These are phyloP conservation scores for Ceratocystis ficicola DNA, from an alignment of 2,329 filamentous ascomycete species.

Conservation along the genomic window DNA sequence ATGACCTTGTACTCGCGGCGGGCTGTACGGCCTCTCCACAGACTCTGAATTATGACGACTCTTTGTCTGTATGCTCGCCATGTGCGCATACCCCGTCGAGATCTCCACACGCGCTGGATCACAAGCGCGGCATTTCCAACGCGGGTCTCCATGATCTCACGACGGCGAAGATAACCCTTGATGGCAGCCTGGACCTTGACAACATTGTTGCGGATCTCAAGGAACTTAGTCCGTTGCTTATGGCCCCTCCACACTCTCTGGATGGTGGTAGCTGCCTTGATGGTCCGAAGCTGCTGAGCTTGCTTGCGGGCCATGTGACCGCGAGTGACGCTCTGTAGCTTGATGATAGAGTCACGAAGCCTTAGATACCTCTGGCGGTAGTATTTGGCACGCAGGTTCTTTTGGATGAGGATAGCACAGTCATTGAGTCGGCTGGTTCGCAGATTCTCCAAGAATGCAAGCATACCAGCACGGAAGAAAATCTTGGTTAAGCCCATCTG, in stretches of 20 bases:
- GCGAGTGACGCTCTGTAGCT: constrained; percentile 65
- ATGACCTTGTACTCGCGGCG: constrained; percentile 77
- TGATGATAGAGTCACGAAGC: constrained; percentile 67
- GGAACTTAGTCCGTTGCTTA: constrained; percentile 73
- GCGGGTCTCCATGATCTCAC: constrained; percentile 85
- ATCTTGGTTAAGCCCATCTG: constrained; percentile 97
- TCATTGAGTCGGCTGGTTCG: constrained; percentile 82
- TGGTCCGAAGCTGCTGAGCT: constrained; percentile 67
- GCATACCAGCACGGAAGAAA: constrained; percentile 98
- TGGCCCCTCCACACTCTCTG: constrained; percentile 90
- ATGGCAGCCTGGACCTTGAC: constrained; percentile 79
- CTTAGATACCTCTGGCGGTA: constrained; percentile 86
- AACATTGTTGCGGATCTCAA: constrained; percentile 67
- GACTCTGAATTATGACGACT: constrained; percentile 75
- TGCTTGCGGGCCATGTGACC: constrained; percentile 65
- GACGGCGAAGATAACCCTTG: constrained; percentile 83
- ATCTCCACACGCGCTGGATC: constrained; percentile 85
- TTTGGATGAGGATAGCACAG: constrained; percentile 95
- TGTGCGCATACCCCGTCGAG: constrained; percentile 59
- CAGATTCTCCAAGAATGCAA: constrained; percentile 91
- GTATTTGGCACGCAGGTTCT: constrained; percentile 92
- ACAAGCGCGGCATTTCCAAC: constrained; percentile 80
- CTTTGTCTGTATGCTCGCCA: constrained; percentile 88
- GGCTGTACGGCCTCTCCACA: constrained; percentile 79
- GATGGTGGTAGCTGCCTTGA: constrained; percentile 84